Evolutionary conservation across 345 rosid genomes (phyloP).

Genomic region (Diplotaxis tenuifolia): DNA sequence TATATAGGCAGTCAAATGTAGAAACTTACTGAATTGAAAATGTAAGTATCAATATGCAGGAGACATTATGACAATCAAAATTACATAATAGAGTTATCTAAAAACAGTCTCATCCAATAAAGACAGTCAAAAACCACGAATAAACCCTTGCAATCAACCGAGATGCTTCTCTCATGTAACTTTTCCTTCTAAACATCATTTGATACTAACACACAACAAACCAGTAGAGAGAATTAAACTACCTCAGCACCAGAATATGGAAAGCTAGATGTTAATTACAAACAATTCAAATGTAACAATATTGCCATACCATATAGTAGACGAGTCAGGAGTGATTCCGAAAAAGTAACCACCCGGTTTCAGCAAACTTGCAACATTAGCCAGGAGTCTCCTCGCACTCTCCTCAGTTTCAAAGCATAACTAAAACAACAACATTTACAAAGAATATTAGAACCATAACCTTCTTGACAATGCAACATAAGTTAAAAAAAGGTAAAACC

Average conservation of each 20-base stretch:
- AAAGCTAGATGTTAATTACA: neutral
- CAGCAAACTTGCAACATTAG: conserved; percentile 77
- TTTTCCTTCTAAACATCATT: neutral
- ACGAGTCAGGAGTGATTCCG: conserved; percentile 95
- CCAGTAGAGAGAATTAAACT: neutral
- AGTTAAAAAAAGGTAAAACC: conserved; percentile 48
- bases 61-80: too few species aligned
- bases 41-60: too few species aligned
- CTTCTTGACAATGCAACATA: neutral
- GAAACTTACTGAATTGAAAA: too few species aligned
- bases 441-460: neutral
- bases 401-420: conserved; percentile 90
- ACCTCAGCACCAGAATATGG: neutral
- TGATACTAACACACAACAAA: neutral
- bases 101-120: neutral
- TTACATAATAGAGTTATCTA: too few species aligned
- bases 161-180: neutral
- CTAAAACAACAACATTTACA: conserved; percentile 43
- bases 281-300: conserved; percentile 7
- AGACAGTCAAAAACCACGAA: neutral
- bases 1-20: too few species aligned
- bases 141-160: neutral
- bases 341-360: conserved; percentile 97
- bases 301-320: conserved; percentile 93
- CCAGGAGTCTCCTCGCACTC: conserved; percentile 80